phyloP scores from a whole-genome alignment of 1,284 basidiomycete genomes.

The Puccinia coronata region DNA sequence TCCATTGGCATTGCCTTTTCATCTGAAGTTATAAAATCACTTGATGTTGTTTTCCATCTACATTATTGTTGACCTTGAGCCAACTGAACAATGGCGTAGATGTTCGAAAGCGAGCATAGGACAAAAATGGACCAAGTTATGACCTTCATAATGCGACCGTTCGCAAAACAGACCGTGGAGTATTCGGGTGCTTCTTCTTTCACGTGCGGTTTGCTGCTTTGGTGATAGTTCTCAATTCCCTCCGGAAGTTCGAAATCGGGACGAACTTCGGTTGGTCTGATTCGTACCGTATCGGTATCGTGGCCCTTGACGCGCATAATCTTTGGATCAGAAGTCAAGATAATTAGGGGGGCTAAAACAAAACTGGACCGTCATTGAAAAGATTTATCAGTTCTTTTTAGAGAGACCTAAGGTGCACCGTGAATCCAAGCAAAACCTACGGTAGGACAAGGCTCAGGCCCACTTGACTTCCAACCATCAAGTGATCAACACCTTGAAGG shows the following conservation, averaged over 20 bases:
- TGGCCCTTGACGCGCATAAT: conserved; percentile 16
- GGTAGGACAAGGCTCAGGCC: conserved; percentile 83
- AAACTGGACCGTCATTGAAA: conserved; percentile 4
- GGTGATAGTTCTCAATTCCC: not conserved
- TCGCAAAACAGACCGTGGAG: conserved; percentile 27
- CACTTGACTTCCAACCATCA: conserved; percentile 86
- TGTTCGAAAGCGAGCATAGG: conserved; percentile 35
- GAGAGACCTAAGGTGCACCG: not conserved
- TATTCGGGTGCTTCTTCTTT: not conserved
- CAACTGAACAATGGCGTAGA: conserved; percentile 46
- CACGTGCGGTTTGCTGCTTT: not conserved
- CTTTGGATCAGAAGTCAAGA: conserved; percentile 34
- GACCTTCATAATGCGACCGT: not conserved
- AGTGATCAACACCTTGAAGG: conserved; percentile 71
- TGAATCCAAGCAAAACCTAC: conserved; percentile 56
- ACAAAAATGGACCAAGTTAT: conserved; percentile 25
- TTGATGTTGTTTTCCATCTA: too few species aligned
- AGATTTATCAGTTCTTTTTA: not conserved
- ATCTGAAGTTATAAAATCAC: not conserved
- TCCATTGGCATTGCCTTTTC: not conserved
- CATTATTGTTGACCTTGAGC: conserved; percentile 22
- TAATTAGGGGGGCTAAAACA: conserved; percentile 39
- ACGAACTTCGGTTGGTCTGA: not conserved
- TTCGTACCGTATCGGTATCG: not conserved
- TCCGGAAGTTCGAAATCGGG: not conserved